These are phyloP conservation scores for Paramecium octaurelia DNA, from an alignment of 73 alveolate genomes.

Conservation along the genomic window DNA sequence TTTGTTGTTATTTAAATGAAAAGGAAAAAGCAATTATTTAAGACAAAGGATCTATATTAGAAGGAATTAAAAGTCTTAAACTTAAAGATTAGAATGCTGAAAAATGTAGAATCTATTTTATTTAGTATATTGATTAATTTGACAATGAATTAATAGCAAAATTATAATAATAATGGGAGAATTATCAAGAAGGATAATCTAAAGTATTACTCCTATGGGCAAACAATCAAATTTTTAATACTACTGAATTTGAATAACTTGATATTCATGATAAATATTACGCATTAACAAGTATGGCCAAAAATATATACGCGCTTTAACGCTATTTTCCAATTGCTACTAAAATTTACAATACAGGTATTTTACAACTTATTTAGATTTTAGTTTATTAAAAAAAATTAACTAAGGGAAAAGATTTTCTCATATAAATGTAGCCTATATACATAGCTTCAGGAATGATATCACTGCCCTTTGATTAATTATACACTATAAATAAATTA, in stretches of 20 bases:
- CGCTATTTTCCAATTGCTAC: neutral
- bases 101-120: neutral
- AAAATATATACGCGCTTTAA: neutral
- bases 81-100: neutral
- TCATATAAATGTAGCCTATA: neutral
- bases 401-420: neutral
- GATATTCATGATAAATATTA: slow-evolving; percentile 14
- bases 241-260: neutral
- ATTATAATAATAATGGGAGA: neutral
- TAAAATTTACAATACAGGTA: neutral
- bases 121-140: neutral
- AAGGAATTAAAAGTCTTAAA: slow-evolving; percentile 2
- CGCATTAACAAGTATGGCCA: slow-evolving; percentile 19
- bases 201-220: neutral
- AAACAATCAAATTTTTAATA: neutral
- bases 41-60: neutral
- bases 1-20: neutral
- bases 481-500: neutral
- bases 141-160: neutral
- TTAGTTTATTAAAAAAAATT: neutral
- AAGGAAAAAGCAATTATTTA: neutral
- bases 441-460: neutral
- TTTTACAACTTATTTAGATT: neutral
- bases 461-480: neutral
- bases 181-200: neutral